phyloP scores from a whole-genome alignment of 306 rosid genomes.

The Parietaria judaica region DNA sequence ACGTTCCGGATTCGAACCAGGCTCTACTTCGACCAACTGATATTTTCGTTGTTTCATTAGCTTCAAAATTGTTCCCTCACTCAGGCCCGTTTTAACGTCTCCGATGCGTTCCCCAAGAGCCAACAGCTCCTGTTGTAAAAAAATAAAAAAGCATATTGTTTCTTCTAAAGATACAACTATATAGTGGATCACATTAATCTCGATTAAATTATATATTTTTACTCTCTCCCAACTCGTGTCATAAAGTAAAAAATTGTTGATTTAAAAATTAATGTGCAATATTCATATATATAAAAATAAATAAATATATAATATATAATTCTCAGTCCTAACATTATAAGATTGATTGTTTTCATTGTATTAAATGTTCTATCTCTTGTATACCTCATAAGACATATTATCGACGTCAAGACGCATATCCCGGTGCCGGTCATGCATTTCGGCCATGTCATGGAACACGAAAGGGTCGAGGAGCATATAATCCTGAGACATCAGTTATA shows the following conservation, averaged over 20 bases:
- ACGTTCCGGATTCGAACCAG: slow-evolving; percentile 47
- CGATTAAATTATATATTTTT: no score
- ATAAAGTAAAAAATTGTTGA: no score
- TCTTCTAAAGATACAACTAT: slow-evolving; percentile 9
- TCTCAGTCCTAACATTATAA: no score
- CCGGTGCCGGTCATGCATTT: slow-evolving; percentile 84
- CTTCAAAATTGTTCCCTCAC: slow-evolving; percentile 48
- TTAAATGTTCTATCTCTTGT: no score
- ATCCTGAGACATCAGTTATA: slow-evolving; percentile 45
- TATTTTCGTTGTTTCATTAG: slow-evolving; percentile 46
- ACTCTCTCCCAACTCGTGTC: no score
- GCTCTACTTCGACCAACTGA: slow-evolving; percentile 21
- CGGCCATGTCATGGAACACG: slow-evolving; percentile 66
- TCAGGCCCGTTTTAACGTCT: slow-evolving; percentile 71
- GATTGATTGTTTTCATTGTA: no score
- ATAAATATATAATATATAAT: no score
- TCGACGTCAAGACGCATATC: slow-evolving; percentile 96
- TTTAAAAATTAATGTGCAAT: no score
- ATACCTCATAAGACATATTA: slow-evolving; percentile 88
- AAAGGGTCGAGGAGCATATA: slow-evolving; percentile 71
- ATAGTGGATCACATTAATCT: not conserved
- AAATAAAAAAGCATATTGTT: not conserved
- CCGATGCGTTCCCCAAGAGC: slow-evolving; percentile 88
- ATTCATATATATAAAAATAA: no score
- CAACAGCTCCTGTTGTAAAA: slow-evolving; percentile 59